Conservation (phyloP, 2,329 filamentous ascomycete genomes). For the Epicoccum nigrum region DNA sequence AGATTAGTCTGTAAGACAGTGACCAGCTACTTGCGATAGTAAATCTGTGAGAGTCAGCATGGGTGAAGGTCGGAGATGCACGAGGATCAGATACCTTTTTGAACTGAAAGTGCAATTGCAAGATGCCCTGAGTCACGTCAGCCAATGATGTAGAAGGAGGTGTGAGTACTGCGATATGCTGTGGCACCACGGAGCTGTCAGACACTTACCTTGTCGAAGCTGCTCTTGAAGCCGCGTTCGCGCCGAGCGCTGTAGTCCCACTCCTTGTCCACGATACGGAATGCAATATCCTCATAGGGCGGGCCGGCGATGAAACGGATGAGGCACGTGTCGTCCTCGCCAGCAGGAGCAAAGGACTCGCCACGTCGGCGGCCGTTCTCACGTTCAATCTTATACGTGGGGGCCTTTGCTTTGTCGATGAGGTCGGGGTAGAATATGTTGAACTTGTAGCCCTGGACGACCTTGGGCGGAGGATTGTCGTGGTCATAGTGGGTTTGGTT, state of each 20-base stretch:
- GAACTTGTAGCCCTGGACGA: slow-evolving; percentile 99
- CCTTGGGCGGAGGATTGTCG: slow-evolving; percentile 95
- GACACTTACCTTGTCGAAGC: slow-evolving; percentile 89
- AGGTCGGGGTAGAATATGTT: slow-evolving; percentile 99
- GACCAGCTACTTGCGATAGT: slow-evolving; percentile 52
- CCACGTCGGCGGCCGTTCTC: slow-evolving; percentile 88
- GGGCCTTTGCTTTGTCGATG: slow-evolving; percentile 91
- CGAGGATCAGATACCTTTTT: slow-evolving; percentile 75
- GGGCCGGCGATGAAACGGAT: slow-evolving; percentile 95
- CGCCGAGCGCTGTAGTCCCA: slow-evolving; percentile 98
- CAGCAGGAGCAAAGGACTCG: slow-evolving; percentile 89
- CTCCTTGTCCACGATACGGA: slow-evolving; percentile 96
- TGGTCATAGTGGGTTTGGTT: slow-evolving; percentile 99
- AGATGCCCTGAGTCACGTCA: slow-evolving; percentile 71
- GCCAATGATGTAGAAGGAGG: slow-evolving; percentile 9
- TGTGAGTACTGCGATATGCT: neutral
- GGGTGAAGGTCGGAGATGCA: neutral
- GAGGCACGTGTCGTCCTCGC: slow-evolving; percentile 95
- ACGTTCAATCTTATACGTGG: slow-evolving; percentile 93
- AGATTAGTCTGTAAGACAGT: neutral
- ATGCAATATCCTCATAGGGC: slow-evolving; percentile 95
- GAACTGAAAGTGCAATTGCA: slow-evolving; percentile 97
- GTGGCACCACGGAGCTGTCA: slow-evolving; percentile 13
- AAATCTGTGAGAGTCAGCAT: slow-evolving; percentile 49
- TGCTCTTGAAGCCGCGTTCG: slow-evolving; percentile 93